Percentiles rank a stretch among this genome's conserved stretches.
Conservation (phyloP, 352 stramenopile genomes). For the Plasmopara viticola region DNA sequence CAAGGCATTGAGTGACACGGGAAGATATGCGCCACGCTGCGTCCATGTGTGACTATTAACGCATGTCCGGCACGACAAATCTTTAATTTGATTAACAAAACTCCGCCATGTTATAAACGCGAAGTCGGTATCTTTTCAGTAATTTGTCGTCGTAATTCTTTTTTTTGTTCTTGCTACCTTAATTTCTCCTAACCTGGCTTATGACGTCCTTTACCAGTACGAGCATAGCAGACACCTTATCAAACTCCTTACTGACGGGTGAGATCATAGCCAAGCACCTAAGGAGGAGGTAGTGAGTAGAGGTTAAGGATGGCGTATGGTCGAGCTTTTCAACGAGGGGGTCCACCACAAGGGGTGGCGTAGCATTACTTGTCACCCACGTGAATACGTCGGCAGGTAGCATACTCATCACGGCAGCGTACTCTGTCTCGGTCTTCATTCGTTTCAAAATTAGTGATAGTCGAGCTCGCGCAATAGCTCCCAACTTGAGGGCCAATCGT, state of each 20-base stretch:
- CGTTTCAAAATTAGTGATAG: slow-evolving; percentile 65
- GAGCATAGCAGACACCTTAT: slow-evolving; percentile 69
- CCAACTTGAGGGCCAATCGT: slow-evolving; percentile 49
- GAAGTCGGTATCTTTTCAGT: too few relatives aligned
- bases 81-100: too few relatives aligned
- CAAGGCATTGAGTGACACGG: too few relatives aligned
- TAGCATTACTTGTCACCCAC: slow-evolving; percentile 58
- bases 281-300: slow-evolving; percentile 64
- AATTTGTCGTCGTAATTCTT: too few relatives aligned
- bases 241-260: slow-evolving; percentile 43
- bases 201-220: slow-evolving; percentile 81
- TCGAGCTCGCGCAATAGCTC: slow-evolving; percentile 60
- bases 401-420: slow-evolving; percentile 74
- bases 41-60: too few relatives aligned
- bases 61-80: too few relatives aligned
- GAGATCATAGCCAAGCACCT: slow-evolving; percentile 54
- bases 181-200: slow-evolving; percentile 34
- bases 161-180: too few relatives aligned
- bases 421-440: slow-evolving; percentile 74
- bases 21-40: too few relatives aligned
- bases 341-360: slow-evolving; percentile 52
- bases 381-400: slow-evolving; percentile 69
- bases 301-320: slow-evolving; percentile 63
- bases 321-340: slow-evolving; percentile 58
- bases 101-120: too few relatives aligned